Base-by-base conservation (phyloP, 148 eudicot genomes). In the Rheum nobile region DNA sequence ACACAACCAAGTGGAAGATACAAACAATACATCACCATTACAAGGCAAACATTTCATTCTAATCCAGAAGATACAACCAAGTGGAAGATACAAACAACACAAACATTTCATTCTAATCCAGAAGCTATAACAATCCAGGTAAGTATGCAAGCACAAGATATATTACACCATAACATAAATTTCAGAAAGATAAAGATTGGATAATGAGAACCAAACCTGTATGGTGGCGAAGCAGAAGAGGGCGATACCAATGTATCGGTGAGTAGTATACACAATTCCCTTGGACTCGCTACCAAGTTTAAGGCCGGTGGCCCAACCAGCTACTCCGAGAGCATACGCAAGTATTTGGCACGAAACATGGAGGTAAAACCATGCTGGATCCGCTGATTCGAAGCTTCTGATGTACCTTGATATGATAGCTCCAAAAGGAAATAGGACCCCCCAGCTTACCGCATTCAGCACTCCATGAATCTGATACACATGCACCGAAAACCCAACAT, bases 251-350 rank as follows among this genome's bases (percentile, higher is more conserved):
- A 95, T 81, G 80, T 80, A 83, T 8, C 98, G 96, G 76, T 95
- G 98, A 9, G 41, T 48, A 8, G 77, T 72, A 61, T 82, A 91
- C 0, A 81, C 83, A 35, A 95, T 75, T 75, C 87, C 96, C 72
- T 80, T 75, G 0, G 98, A 88, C 72, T 87, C 81, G 16, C 84
- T 85, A 9, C 98, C 98, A 24, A 95, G 98, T 73, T 91, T 87
- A 72, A 95, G 87, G 29, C 98, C 98, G 22, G 97, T 95, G 38
- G 80, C 91, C 98, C 98, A 95, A 34, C 98, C 98, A 35, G 98
- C 91, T 72, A 95, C 93, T 16, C 98, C 98, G 6, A 95, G 81
- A 50, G 84, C 88, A 63, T 95, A 95, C 4, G 90, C 92, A 43
- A 93, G 88, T 22, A 83, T 44, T 70, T 95, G 98, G 78, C 97